Base-by-base conservation (phyloP, 768 basidiomycete genomes). In the Exsudoporus frostii region DNA sequence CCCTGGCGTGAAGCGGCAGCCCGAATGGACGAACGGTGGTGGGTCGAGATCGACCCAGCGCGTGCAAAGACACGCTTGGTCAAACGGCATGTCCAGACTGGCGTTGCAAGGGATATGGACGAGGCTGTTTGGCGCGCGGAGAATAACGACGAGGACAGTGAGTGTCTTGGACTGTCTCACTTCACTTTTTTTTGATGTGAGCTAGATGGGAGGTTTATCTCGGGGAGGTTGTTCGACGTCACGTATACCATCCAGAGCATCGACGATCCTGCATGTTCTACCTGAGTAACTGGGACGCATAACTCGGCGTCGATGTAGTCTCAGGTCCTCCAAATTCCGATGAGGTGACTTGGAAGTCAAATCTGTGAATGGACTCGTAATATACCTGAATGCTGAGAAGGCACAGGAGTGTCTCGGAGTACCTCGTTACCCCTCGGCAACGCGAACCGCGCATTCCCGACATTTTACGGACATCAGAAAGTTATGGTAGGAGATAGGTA, bases 91-190 rank as follows among this genome's bases (percentile, higher is more conserved):
- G 80, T 93, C n/a, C 66, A 74, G 41, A 92, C 84, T 30, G 90
- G 91, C 0, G 82, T 96, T 11, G 80, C 86, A 10, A 80, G 74
- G 59, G 79, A 85, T 61, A 59, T 69, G 65, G 79, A 82, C 25
- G 84, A 87, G 62, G 92, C 88, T 0, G 57, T 75, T 11, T 80
- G 80, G 81, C 80, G 90, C 52, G 84, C 88, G n/a, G 78, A 82
- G 51, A 77, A 85, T 55, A 93, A 92, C 58, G 89, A 91, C 70
- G 77, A 80, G 53, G 87, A 88, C 24, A 91, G 88, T 91, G 61
- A 55, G 75, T 60, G n/a, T 39, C n/a, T n/a, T n/a, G n/a, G 7
- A 3, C 10, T 8, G 29, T 29, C 1, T 8, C n/a, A n/a, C n/a
- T n/a, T 10, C 27, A 2, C 29, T 29, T 29, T 13, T 11, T 8